Evolutionary conservation across 108 stramenopile genomes (phyloP).

Genomic region (Nitzschia palea): DNA sequence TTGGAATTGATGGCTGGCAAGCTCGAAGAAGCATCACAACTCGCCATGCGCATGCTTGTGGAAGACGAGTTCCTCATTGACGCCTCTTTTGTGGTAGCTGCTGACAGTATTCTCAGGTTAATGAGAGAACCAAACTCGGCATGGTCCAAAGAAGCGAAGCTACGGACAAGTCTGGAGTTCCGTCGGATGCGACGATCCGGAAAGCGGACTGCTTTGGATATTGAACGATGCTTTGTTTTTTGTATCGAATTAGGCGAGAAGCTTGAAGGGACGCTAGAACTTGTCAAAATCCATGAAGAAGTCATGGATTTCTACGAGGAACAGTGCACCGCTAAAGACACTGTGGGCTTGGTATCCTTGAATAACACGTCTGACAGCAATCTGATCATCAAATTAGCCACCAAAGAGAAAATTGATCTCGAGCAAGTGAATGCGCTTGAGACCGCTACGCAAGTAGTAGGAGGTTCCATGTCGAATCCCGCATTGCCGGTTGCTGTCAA

Average conservation of each 20-base stretch:
- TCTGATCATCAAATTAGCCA: not conserved
- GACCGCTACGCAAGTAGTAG: constrained; percentile 5
- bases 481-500: constrained; percentile 16
- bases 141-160: constrained; percentile 7
- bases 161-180: constrained; percentile 14
- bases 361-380: constrained; percentile 2
- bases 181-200: constrained; percentile 20
- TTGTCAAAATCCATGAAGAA: constrained; percentile 10
- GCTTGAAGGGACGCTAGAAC: constrained; percentile 4
- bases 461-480: constrained; percentile 4
- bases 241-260: constrained; percentile 32
- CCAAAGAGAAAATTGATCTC: constrained; percentile 9
- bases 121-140: constrained; percentile 7
- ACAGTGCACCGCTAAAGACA: constrained; percentile 19
- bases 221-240: constrained; percentile 28
- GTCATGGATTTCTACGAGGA: constrained; percentile 17
- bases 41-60: constrained; percentile 57
- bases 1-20: constrained; percentile 28
- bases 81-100: constrained; percentile 28
- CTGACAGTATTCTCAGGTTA: constrained; percentile 20
- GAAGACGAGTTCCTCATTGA: constrained; percentile 65
- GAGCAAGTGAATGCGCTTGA: constrained; percentile 13
- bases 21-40: constrained; percentile 34
- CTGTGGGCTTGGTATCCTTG: constrained; percentile 25
- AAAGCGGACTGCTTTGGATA: constrained; percentile 20